Evolutionary conservation across 23 red algal genomes (phyloP).

Genomic region (Gracilariopsis chorda): DNA sequence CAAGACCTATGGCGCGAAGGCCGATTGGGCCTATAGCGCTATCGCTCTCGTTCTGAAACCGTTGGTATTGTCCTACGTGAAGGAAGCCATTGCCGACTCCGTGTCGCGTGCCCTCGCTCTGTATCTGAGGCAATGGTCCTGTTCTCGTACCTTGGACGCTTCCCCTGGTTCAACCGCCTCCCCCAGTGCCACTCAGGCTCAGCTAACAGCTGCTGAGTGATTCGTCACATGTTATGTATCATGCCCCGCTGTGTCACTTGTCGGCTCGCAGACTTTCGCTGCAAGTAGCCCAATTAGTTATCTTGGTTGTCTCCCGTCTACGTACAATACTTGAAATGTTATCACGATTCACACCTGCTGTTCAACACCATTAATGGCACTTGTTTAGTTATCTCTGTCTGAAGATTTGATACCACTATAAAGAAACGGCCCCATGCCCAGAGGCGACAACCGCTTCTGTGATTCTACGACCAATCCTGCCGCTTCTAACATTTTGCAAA

Average conservation of each 20-base stretch:
- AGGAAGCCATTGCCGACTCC: conserved; percentile 38
- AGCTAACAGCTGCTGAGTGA: conserved; percentile 3
- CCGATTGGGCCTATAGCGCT: conserved; percentile 63
- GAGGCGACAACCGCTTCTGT: conserved; percentile 29
- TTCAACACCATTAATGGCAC: not conserved
- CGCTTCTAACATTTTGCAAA: conserved; percentile 33
- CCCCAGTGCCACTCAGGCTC: not conserved
- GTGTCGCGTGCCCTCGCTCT: conserved; percentile 19
- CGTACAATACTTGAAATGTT: too few species aligned
- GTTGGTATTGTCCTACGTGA: conserved; percentile 46
- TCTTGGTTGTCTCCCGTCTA: too few species aligned
- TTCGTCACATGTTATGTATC: not conserved
- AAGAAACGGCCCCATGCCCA: conserved; percentile 61
- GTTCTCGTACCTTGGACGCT: not conserved
- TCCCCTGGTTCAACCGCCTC: not conserved
- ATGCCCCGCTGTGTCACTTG: not conserved
- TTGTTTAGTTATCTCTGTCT: not conserved
- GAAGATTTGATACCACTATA: conserved; percentile 30
- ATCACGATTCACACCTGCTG: too few species aligned
- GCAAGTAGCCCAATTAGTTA: not conserved
- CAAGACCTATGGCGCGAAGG: conserved; percentile 1
- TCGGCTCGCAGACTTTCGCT: not conserved
- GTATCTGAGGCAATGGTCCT: conserved; percentile 17
- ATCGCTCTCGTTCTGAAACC: conserved; percentile 55
- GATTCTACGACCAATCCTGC: conserved; percentile 36